Evolutionary conservation across 805 yeast species (phyloP).

Genomic region (Tetrapisispora fleetii): DNA sequence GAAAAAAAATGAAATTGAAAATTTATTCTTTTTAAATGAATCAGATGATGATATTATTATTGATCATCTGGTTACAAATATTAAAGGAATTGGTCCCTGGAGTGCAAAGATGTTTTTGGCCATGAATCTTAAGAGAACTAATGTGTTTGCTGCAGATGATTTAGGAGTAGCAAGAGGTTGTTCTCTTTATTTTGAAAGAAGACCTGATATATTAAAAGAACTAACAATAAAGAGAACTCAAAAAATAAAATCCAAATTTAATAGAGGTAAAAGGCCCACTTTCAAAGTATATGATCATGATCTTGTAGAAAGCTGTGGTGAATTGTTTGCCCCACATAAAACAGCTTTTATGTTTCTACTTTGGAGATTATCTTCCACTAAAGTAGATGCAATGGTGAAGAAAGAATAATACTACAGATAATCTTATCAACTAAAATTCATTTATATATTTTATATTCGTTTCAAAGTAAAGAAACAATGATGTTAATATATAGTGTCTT

Average conservation of each 20-base stretch:
- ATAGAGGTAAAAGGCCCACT: slow-evolving; percentile 37
- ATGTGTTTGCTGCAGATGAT: slow-evolving; percentile 71
- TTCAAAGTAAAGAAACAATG: too few relatives aligned
- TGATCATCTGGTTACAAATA: slow-evolving; percentile 35
- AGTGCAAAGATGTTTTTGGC: slow-evolving; percentile 78
- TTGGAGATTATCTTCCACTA: slow-evolving; percentile 62
- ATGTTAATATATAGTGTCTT: too few relatives aligned
- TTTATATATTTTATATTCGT: too few relatives aligned
- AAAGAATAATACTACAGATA: slow-evolving; percentile 8
- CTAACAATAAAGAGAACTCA: slow-evolving; percentile 32
- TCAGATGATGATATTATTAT: slow-evolving; percentile 38
- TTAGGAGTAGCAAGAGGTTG: slow-evolving; percentile 80
- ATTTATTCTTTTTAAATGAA: slow-evolving; percentile 27
- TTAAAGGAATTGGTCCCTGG: slow-evolving; percentile 80
- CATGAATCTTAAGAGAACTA: slow-evolving; percentile 55
- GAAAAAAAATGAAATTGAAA: slow-evolving; percentile 29
- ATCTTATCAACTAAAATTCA: not conserved
- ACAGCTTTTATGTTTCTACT: slow-evolving; percentile 57
- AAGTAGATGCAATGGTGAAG: slow-evolving; percentile 37
- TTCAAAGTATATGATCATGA: slow-evolving; percentile 64
- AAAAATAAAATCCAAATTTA: slow-evolving; percentile 21
- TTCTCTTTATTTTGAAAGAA: slow-evolving; percentile 46
- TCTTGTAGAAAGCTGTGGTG: slow-evolving; percentile 45
- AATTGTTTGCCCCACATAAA: slow-evolving; percentile 54
- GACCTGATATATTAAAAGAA: slow-evolving; percentile 40